Percentiles rank a stretch among this genome's conserved stretches.
These are phyloP conservation scores for Talaromyces rugulosus DNA, from an alignment of 2,329 filamentous ascomycete species.

Conservation along the genomic window DNA sequence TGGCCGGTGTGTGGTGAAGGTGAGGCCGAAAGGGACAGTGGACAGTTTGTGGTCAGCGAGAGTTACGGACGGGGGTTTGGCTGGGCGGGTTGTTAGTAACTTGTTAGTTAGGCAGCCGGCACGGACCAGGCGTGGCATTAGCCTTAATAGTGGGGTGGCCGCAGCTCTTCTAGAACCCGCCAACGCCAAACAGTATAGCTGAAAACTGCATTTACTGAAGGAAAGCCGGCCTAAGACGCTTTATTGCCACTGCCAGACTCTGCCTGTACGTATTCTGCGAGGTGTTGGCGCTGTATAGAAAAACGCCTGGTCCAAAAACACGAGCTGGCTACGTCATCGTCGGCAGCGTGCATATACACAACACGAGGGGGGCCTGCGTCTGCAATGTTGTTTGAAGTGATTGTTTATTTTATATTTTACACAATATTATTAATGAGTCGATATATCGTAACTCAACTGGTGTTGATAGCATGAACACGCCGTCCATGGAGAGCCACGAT, in stretches of 20 bases:
- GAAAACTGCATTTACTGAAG: no score
- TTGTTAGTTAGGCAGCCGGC: not conserved
- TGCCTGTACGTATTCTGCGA: not conserved
- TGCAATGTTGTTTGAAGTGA: not conserved
- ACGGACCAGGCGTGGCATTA: not conserved
- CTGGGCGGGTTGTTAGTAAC: not conserved
- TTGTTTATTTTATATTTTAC: not conserved
- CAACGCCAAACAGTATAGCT: not conserved
- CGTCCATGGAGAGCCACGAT: not conserved
- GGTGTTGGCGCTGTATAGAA: not conserved
- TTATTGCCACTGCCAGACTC: not conserved
- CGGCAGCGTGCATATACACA: not conserved
- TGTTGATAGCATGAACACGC: no score
- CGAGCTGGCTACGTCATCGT: not conserved
- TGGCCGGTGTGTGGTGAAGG: slow-evolving; percentile 38
- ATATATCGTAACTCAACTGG: no score
- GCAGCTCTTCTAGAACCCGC: not conserved
- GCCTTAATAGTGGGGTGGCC: not conserved
- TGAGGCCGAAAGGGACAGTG: not conserved
- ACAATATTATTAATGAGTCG: no score
- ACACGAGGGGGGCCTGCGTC: not conserved
- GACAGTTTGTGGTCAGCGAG: not conserved
- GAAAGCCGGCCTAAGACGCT: no score
- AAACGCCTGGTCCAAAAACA: not conserved
- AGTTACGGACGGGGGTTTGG: not conserved